Percentiles rank a stretch among this genome's conserved stretches.
phyloP scores from a whole-genome alignment of 2,329 filamentous ascomycete species.

The Sporothrix humicola region DNA sequence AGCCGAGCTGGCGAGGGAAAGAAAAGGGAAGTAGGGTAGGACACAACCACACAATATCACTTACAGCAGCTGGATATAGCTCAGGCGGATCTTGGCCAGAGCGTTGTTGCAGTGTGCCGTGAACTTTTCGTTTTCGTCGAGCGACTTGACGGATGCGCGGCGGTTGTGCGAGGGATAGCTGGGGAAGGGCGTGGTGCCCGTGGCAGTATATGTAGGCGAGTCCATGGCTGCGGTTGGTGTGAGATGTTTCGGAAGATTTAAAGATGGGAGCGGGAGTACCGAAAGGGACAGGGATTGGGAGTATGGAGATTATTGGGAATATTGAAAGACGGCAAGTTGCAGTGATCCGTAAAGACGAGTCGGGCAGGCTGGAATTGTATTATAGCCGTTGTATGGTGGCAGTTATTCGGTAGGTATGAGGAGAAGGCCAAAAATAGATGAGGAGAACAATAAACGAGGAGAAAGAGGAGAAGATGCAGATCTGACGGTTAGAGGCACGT shows the following conservation, averaged over 20 bases:
- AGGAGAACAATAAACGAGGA: slow-evolving; percentile 12
- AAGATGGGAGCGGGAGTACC: not conserved
- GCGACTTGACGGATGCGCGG: slow-evolving; percentile 31
- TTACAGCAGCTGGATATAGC: slow-evolving; percentile 44
- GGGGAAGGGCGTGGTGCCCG: slow-evolving; percentile 25
- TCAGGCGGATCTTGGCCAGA: slow-evolving; percentile 55
- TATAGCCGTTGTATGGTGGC: not conserved
- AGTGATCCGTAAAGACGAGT: no score
- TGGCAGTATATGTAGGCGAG: slow-evolving; percentile 32
- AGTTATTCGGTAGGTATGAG: not conserved
- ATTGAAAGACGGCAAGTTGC: not conserved
- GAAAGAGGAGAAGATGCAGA: not conserved
- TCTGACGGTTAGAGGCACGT: not conserved
- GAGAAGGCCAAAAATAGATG: slow-evolving; percentile 17
- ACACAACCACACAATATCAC: not conserved
- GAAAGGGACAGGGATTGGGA: not conserved
- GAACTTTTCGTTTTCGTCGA: slow-evolving; percentile 43
- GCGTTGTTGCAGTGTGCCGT: slow-evolving; percentile 51
- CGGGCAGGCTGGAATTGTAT: not conserved
- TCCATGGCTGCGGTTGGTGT: slow-evolving; percentile 8
- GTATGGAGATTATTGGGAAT: not conserved
- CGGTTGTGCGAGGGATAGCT: slow-evolving; percentile 21
- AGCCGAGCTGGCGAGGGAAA: not conserved
- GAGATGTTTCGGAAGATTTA: not conserved
- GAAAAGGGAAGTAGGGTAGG: not conserved